phyloP scores from a whole-genome alignment of 345 rosid genomes.

The Angophora floribunda region DNA sequence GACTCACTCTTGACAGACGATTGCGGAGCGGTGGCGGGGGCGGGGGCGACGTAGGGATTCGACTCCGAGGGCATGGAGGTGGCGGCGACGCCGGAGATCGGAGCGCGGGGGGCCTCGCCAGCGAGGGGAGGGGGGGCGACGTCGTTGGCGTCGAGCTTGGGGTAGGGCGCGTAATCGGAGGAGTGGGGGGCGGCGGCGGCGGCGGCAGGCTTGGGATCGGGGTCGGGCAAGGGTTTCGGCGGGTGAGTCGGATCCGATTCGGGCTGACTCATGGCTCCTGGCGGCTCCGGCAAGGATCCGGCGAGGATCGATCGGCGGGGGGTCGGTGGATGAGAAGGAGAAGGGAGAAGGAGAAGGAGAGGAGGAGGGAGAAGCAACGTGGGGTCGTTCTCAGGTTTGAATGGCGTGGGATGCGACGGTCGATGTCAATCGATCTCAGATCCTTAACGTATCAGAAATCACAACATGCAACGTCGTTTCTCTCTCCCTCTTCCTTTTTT shows the following conservation, averaged over 20 bases:
- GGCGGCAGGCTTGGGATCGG: neutral
- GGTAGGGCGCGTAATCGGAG: constrained; percentile 87
- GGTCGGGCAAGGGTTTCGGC: neutral
- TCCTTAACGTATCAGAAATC: neutral
- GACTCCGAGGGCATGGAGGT: constrained; percentile 78
- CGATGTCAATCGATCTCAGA: neutral
- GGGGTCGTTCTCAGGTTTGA: neutral
- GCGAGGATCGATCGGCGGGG: neutral
- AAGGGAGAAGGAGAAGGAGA: neutral
- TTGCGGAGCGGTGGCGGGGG: constrained; percentile 30
- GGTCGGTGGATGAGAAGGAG: neutral
- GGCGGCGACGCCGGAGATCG: constrained; percentile 38
- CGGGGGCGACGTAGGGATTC: constrained; percentile 73
- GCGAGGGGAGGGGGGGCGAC: constrained; percentile 53
- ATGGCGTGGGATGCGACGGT: neutral
- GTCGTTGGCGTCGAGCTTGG: constrained; percentile 73
- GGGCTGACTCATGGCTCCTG: constrained; percentile 15
- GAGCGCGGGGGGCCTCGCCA: constrained; percentile 20
- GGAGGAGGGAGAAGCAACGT: neutral
- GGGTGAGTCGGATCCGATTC: neutral
- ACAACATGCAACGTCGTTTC: neutral
- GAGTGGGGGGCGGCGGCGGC: constrained; percentile 15
- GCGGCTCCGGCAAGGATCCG: neutral
- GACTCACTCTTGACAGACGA: constrained; percentile 48
- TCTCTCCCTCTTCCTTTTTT: neutral